phyloP scores from a whole-genome alignment of 169 alveolate genomes.

The Plasmodium malariae region DNA sequence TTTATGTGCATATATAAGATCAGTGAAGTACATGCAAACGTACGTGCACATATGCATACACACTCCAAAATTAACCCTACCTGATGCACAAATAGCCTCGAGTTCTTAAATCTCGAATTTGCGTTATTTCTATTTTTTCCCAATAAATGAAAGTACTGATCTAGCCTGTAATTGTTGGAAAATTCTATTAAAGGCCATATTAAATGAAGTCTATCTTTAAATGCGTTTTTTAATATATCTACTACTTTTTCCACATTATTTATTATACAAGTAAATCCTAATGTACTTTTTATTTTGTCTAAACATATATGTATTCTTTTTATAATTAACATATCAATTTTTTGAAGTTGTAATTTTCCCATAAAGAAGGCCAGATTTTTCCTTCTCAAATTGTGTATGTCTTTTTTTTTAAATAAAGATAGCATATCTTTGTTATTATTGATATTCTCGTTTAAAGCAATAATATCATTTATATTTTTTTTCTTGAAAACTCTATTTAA shows the following conservation, averaged over 20 bases:
- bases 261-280: slow-evolving; percentile 45
- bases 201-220: slow-evolving; percentile 33
- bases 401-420: slow-evolving; percentile 51
- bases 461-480: slow-evolving; percentile 53
- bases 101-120: slow-evolving; percentile 40
- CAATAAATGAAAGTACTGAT: slow-evolving; percentile 71
- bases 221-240: slow-evolving; percentile 46
- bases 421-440: slow-evolving; percentile 56
- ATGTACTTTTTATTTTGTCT: slow-evolving; percentile 29
- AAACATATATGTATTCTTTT: slow-evolving; percentile 59
- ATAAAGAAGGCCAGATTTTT: slow-evolving; percentile 47
- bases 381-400: slow-evolving; percentile 28
- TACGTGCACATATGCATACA: not conserved
- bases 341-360: slow-evolving; percentile 35
- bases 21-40: not conserved
- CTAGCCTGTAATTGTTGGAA: slow-evolving; percentile 63
- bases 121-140: slow-evolving; percentile 46
- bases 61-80: no score
- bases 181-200: slow-evolving; percentile 70
- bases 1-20: not conserved
- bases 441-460: slow-evolving; percentile 58
- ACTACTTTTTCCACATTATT: slow-evolving; percentile 64
- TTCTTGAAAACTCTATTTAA: slow-evolving; percentile 50
- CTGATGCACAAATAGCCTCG: slow-evolving; percentile 47
- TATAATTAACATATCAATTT: slow-evolving; percentile 63